Evolutionary conservation across 2,329 filamentous ascomycete species (phyloP), one percentile per base, ranked within the genome.

Genomic region (Bimuria novae-zelandiae): DNA sequence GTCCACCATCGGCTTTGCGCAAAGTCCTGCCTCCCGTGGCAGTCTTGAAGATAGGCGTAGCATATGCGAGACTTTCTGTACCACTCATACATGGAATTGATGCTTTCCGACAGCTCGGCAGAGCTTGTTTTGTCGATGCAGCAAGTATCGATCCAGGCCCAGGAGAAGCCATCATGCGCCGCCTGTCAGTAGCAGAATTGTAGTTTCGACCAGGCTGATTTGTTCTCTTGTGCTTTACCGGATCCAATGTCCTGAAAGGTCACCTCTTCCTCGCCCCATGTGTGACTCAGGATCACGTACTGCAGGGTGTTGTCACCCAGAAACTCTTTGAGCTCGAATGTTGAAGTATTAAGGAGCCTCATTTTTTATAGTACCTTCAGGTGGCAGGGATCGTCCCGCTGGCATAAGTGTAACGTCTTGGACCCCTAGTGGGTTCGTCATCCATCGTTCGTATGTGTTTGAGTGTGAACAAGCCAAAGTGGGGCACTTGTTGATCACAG

Each of bases 11-110:
- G 41, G 30, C 51, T 55, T 11, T 69, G 14, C 3, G n/a, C 21
- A 12, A 56, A 49, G 14, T 17, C 30, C 12, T 25, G 11, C 37
- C 25, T 35, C 4, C n/a, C 6, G 14, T n/a, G n/a, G 23, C n/a
- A 36, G 8, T 14, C 29, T 36, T 8, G 17, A 19, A 63, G 23
- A 40, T 55, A 55, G 10, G 49, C 51, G 25, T 50, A 57, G 36
- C 57, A 60, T 8, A 49, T 22, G 2, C 16, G 21, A 2, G 57
- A 40, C 4, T 51, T 23, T 30, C 40, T 32, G 25, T 60, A 60
- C 51, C 45, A 60, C 14, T 33, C 14, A 35, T 37, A 63, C 61
- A 64, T 63, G 12, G 60, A 63, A 29, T 61, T 62, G 46, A 64
- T 61, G 1, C 57, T 55, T 45, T 63, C 59, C 4, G 42, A 51